Base-by-base conservation (phyloP, 1,284 basidiomycete genomes). In the Mycena sp. region DNA sequence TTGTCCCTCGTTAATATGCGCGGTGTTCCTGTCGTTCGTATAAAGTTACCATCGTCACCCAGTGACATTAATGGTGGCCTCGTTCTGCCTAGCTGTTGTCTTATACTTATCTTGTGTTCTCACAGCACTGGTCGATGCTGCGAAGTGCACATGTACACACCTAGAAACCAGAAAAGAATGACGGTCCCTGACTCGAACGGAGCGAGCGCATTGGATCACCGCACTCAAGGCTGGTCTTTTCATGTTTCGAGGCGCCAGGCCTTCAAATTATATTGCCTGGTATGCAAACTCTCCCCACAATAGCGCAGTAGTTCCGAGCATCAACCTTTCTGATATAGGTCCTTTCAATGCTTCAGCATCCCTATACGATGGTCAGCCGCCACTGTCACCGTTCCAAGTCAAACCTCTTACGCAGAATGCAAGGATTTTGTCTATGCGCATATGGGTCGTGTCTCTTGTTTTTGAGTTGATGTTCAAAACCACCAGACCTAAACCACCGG, bases 401-500 rank as follows among this genome's bases (percentile, higher is more conserved):
- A n/a, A 29, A 2, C 35, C 7, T 23, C 58, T 52, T n/a, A 59
- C 11, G 6, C 10, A 19, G 11, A 11, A 12, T 9, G 1, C 14
- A 45, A 40, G 44, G 74, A 80, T 58, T 64, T 79, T 37, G 74
- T 74, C 1, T 79, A 77, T 48, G 67, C 76, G 11, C 78, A 80
- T 56, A 78, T 78, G 73, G 74, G 57, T 58, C 17, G 32, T 38
- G 32, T 7, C 4, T 32, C 10, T 5, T 48, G 9, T 17, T 41
- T n/a, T 17, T 14, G 19, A 40, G 26, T 17, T 50, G 19, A 52
- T 44, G 3, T 14, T 29, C 35, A 2, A 16, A 23, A 17, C 14
- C 25, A 4, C 10, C 28, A 59, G 63, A 60, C 19, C 19, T 64
- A 3, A 58, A n/a, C 28, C 28, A 53, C 9, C 2, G 11, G 6